Evolutionary conservation across 2,329 filamentous ascomycete genomes (phyloP), one percentile per base, ranked within the genome.

Genomic region (Colletotrichum tofieldiae): DNA sequence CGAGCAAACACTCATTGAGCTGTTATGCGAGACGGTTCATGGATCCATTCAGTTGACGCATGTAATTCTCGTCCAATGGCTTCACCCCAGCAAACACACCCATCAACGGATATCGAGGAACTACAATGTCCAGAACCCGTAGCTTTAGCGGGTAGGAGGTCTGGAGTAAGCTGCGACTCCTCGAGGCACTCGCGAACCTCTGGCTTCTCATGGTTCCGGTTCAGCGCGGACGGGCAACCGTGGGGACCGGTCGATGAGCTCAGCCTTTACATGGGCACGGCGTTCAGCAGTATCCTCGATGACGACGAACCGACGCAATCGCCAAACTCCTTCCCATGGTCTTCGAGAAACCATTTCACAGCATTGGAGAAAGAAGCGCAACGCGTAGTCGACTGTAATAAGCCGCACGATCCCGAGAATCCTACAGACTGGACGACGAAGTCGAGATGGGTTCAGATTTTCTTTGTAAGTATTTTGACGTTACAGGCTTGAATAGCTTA

Each of bases 221-320:
- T 72, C 11, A 60, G 70, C 54, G 65, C 47, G 23, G 43, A 51
- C 16, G 70, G 59, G 8, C 70, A 45, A 12, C 70, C 65, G 3
- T 55, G 49, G 14, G 70, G 66, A 5, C 70, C 70, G 5, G 70
- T 72, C 29, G 65, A 69, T 35, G 70, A 72, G 65, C 45, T 70
- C 3, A 72, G 26, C 23, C 59, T 72, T 11, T 72, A 69, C 52
- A 72, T 72, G 59, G 59, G 69, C 39, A 54, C 69, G 5, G 70
- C 70, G 8, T 72, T 72, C 23, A 70, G 65, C 35, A 70, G 65
- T 47, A 72, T 72, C 4, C 65, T 65, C 11, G 65, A 69, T 23
- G 65, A 69, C 5, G 32, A 60, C 29, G 35, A 59, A 29, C 64
- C 59, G 16, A n/a, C 23, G 16, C 69, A 32, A 35, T 65, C 69